Base-by-base conservation (phyloP, 345 rosid genomes). In the Erysimum cheiranthoides region DNA sequence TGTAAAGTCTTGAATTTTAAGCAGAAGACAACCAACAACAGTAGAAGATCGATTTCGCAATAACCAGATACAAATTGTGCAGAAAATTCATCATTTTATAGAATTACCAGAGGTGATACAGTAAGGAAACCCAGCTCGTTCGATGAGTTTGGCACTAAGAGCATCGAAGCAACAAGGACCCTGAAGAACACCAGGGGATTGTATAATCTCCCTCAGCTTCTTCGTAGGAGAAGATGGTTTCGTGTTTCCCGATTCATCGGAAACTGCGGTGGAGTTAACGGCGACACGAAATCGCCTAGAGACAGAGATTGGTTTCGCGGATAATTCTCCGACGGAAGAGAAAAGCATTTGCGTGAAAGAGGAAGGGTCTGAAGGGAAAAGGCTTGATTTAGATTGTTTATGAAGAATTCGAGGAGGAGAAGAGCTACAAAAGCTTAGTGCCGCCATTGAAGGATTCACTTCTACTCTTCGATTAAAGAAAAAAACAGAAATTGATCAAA, bases 131-230 rank as follows among this genome's bases (percentile, higher is more conserved):
- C 89, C 95, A 62, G 96, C 90, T 75, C 79, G 83, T 71, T 92
- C 89, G 46, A 94, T 85, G 46, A 94, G 91, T 83, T 82, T 85
- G 72, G 97, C 97, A 64, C 95, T 90, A 73, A 94, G 94, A 77
- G 91, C 97, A 88, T 94, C 97, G 82, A 87, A 94, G 75, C 97
- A 94, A 64, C 96, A 95, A 0, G 98, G 98, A 16, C 95, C 96
- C 51, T 87, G 97, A 81, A 89, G 96, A 77, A 89, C 77, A 34
- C 97, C 97, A 0, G 97, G 86, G 17, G 76, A 83, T 36, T 92
- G 82, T 52, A 92, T 82, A 50, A 94, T 73, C 71, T 82, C 71
- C 39, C 97, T 74, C 18, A 94, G 87, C 35, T 80, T 59, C 61
- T 79, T 83, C 16, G 83, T 80, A 4, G 86, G 77, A 6, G 82